These are phyloP conservation scores for Bonia amplexicaulis DNA, from an alignment of 176 grass and related monocot genomes.

Conservation along the genomic window DNA sequence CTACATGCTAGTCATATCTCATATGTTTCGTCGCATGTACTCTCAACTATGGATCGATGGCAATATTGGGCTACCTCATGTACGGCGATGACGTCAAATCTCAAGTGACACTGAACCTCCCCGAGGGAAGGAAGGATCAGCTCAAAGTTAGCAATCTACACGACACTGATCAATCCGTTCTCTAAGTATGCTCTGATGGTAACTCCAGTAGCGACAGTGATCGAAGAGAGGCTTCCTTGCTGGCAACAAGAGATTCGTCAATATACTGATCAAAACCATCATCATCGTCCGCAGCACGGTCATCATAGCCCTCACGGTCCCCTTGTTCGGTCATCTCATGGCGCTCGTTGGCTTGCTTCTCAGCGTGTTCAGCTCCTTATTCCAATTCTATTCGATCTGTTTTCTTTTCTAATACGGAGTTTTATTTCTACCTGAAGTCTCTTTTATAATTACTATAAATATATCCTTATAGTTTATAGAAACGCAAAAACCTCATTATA, in stretches of 20 bases:
- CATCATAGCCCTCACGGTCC: slow-evolving; percentile 50
- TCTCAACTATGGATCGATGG: slow-evolving; percentile 62
- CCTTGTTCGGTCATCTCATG: slow-evolving; percentile 85
- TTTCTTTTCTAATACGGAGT: too few relatives aligned
- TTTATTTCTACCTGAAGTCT: too few relatives aligned
- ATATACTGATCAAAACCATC: slow-evolving; percentile 32
- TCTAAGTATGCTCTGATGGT: slow-evolving; percentile 78
- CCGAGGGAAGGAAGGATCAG: slow-evolving; percentile 46
- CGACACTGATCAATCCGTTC: slow-evolving; percentile 59
- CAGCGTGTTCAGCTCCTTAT: too few relatives aligned
- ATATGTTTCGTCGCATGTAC: not conserved
- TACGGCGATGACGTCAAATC: slow-evolving; percentile 51
- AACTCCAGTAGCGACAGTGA: slow-evolving; percentile 45
- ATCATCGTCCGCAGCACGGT: slow-evolving; percentile 56
- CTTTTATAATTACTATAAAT: too few relatives aligned
- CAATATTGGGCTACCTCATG: slow-evolving; percentile 69
- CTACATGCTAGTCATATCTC: too few relatives aligned
- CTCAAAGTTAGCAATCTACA: slow-evolving; percentile 75
- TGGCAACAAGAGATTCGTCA: slow-evolving; percentile 19
- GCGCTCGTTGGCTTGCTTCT: slow-evolving; percentile 70
- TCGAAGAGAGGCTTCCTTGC: slow-evolving; percentile 51
- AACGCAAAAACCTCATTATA: too few relatives aligned
- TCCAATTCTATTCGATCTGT: too few relatives aligned
- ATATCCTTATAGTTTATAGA: too few relatives aligned
- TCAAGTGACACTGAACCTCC: slow-evolving; percentile 72